Evolutionary conservation across 257 asterid genomes (phyloP).

Genomic region (Fraxinus excelsior): DNA sequence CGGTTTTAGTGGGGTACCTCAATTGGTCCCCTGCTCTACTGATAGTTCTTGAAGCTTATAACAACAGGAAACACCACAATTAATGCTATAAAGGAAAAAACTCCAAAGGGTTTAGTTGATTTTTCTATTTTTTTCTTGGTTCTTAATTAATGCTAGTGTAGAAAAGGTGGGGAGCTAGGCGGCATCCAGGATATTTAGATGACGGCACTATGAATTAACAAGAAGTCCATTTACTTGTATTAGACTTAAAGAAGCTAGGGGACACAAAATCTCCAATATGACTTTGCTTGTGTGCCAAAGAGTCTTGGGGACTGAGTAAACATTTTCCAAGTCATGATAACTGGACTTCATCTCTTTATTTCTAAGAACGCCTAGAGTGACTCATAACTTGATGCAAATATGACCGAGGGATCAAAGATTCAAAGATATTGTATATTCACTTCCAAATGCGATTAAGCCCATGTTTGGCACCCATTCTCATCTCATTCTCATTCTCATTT

Average conservation of each 20-base stretch:
- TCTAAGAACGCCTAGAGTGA: not conserved
- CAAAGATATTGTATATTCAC: not conserved
- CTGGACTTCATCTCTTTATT: no score
- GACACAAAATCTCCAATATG: not conserved
- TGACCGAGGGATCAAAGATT: not conserved
- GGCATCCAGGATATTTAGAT: not conserved
- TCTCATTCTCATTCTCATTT: no score
- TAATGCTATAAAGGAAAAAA: not conserved
- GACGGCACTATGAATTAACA: not conserved
- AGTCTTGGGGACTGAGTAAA: not conserved
- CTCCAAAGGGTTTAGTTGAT: not conserved
- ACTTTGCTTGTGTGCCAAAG: not conserved
- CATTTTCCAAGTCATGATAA: not conserved
- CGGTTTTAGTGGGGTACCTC: not conserved
- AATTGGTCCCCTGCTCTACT: not conserved
- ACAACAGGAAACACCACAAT: not conserved
- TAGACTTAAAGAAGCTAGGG: not conserved
- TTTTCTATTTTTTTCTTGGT: not conserved
- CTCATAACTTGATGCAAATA: not conserved
- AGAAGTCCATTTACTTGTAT: not conserved
- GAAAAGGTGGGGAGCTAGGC: not conserved
- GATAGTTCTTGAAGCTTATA: not conserved
- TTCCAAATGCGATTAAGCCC: not conserved
- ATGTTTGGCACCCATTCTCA: no score
- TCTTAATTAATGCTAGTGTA: not conserved